Evolutionary conservation across 2,329 filamentous ascomycete species (phyloP).

Genomic region (Trichoderma asperellum): DNA sequence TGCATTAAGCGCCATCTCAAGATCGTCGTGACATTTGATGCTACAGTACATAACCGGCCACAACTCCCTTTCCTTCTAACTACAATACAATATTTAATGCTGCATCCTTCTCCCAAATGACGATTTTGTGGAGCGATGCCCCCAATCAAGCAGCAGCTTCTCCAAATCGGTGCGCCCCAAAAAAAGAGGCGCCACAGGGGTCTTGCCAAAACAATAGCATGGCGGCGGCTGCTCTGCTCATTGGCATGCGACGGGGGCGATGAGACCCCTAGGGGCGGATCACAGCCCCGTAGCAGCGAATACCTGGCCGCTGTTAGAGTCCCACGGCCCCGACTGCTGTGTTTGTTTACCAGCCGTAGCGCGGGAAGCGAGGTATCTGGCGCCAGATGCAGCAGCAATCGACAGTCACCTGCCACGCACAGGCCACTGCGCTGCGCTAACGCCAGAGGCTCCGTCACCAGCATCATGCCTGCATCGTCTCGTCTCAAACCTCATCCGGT

Average conservation of each 20-base stretch:
- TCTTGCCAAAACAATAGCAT: neutral
- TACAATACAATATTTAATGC: no score
- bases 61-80: no score
- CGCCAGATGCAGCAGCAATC: conserved; percentile 7
- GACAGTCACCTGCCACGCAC: conserved; percentile 26
- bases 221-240: conserved; percentile 6
- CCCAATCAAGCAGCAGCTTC: neutral
- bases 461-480: neutral
- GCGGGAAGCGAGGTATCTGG: neutral
- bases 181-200: conserved; percentile 12
- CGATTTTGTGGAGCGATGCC: neutral
- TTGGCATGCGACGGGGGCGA: neutral
- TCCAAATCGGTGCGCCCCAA: neutral
- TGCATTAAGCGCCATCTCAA: neutral
- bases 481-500: neutral
- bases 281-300: conserved; percentile 4
- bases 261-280: neutral
- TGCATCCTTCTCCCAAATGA: neutral
- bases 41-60: no score
- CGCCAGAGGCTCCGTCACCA: neutral
- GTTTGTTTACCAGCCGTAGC: neutral
- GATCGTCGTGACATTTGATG: neutral
- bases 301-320: neutral
- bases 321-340: neutral
- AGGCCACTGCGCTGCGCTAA: conserved; percentile 23